These are phyloP conservation scores for Aphanoascus verrucosus DNA, from an alignment of 2,329 filamentous ascomycete species.

Conservation along the genomic window DNA sequence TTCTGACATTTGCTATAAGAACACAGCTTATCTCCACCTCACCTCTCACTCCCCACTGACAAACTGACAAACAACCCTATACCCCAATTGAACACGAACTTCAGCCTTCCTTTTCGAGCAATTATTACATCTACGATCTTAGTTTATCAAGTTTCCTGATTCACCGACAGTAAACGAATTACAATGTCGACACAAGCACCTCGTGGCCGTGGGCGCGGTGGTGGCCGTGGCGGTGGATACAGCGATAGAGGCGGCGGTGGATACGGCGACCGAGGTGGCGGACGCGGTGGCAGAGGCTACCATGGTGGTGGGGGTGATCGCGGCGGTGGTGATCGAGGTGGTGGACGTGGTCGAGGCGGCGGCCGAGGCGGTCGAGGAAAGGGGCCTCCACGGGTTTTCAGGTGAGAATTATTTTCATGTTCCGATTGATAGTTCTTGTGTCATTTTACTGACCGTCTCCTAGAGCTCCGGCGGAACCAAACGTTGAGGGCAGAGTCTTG, in stretches of 20 bases:
- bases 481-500: slow-evolving; percentile 18
- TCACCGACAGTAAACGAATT: too few relatives aligned
- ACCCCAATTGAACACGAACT: background rate
- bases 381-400: slow-evolving; percentile 15
- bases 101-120: background rate
- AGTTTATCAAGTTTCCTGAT: too few relatives aligned
- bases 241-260: slow-evolving; percentile 18
- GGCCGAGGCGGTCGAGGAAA: slow-evolving; percentile 20
- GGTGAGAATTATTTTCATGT: slow-evolving; percentile 19
- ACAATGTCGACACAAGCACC: background rate
- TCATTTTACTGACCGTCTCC: background rate
- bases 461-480: background rate
- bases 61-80: background rate
- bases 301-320: slow-evolving; percentile 21
- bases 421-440: background rate
- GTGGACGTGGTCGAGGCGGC: slow-evolving; percentile 24
- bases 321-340: slow-evolving; percentile 21
- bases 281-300: slow-evolving; percentile 17
- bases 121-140: background rate
- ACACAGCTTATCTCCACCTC: too few relatives aligned
- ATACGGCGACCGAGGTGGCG: slow-evolving; percentile 19
- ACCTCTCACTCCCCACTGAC: background rate
- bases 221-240: slow-evolving; percentile 19
- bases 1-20: too few relatives aligned
- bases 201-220: slow-evolving; percentile 9